Evolutionary conservation across 108 stramenopile species (phyloP).

Genomic region (Pseudonitzschia pungens): DNA sequence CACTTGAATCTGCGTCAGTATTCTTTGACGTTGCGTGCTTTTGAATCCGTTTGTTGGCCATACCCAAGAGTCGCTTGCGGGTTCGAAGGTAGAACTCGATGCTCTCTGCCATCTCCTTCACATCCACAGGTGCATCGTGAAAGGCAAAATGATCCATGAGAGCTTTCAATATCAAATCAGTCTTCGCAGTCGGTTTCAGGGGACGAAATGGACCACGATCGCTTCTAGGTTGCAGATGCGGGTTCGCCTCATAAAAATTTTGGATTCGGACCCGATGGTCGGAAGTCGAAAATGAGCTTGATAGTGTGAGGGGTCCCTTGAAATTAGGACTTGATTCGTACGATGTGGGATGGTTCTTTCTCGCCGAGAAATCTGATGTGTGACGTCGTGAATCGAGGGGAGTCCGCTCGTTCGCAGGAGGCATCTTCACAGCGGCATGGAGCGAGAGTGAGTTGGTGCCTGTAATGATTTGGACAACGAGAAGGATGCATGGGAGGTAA

Average conservation of each 20-base stretch:
- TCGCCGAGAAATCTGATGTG: conserved; percentile 37
- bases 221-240: not conserved
- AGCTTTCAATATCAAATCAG: conserved; percentile 39
- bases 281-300: conserved; percentile 28
- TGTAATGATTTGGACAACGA: not conserved
- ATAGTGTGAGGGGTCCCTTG: conserved; percentile 41
- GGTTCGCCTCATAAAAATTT: conserved; percentile 12
- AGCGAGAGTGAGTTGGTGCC: not conserved
- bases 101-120: conserved; percentile 53
- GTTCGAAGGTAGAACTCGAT: conserved; percentile 52
- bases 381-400: not conserved
- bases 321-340: conserved; percentile 53
- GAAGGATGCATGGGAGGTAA: not conserved
- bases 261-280: conserved; percentile 36
- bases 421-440: not conserved
- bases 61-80: conserved; percentile 39
- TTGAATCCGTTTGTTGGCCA: too few species aligned
- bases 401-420: not conserved
- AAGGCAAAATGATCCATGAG: conserved; percentile 50
- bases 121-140: conserved; percentile 56
- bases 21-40: not conserved
- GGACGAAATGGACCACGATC: not conserved
- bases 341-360: conserved; percentile 44
- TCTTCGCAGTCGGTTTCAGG: conserved; percentile 28
- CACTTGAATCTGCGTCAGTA: not conserved